A percentile compares a stretch with the other conserved stretches of the same genome.
These are phyloP conservation scores for Tulasnella sp. DNA, from an alignment of 768 basidiomycete species.

Conservation along the genomic window DNA sequence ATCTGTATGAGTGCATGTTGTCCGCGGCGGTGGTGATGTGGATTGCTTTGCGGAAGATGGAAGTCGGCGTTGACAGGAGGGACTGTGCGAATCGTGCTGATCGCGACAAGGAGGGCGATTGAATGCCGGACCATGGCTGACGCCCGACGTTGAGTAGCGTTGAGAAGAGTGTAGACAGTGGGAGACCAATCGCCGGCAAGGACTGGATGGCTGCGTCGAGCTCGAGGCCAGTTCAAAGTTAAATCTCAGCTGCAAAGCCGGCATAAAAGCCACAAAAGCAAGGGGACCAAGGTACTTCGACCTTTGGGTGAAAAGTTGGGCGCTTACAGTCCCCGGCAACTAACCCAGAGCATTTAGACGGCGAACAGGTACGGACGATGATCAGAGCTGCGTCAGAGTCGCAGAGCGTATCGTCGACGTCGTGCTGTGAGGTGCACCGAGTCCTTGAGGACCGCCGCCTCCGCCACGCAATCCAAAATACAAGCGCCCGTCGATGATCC, in stretches of 20 bases:
- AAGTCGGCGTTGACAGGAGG: neutral
- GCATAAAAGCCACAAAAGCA: too few species aligned
- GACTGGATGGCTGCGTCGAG: neutral
- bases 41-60: neutral
- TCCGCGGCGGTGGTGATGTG: too few species aligned
- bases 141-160: neutral
- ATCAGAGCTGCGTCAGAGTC: neutral
- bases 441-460: neutral
- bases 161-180: neutral
- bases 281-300: too few species aligned
- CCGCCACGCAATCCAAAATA: neutral
- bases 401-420: neutral
- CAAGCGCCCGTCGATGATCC: too few species aligned
- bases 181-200: neutral
- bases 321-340: too few species aligned
- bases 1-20: neutral
- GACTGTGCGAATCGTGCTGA: neutral
- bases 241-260: neutral
- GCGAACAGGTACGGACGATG: neutral
- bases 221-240: neutral
- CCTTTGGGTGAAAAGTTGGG: neutral
- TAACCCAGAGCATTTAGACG: too few species aligned
- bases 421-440: neutral
- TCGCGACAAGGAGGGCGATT: neutral
- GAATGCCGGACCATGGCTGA: neutral